Evolutionary conservation across 257 asterid genomes (phyloP).

Genomic region (Nicotiana attenuata): DNA sequence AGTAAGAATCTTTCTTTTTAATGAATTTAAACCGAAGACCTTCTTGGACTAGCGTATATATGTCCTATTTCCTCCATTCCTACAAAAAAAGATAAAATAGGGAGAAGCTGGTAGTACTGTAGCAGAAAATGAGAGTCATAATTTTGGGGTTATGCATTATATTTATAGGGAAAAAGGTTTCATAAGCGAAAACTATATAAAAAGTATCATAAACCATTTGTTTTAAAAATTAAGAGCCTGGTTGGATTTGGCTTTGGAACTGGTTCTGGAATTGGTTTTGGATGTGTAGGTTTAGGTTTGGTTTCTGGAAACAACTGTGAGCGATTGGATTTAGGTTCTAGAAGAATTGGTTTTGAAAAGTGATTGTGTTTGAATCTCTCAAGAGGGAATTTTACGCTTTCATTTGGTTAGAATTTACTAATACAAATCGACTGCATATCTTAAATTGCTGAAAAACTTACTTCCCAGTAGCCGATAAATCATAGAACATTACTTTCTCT

Average conservation of each 20-base stretch:
- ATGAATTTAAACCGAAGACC: not conserved
- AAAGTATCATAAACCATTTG: not conserved
- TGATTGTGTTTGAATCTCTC: not conserved
- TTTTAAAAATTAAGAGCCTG: not conserved
- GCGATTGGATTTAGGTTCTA: not conserved
- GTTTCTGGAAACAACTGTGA: not conserved
- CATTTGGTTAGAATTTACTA: not conserved
- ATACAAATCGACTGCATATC: not conserved
- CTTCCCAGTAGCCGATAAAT: not conserved
- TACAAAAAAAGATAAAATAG: not conserved
- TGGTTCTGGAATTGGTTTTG: not conserved
- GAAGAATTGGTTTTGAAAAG: not conserved
- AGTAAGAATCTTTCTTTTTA: slow-evolving; percentile 36
- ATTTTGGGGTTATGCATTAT: not conserved
- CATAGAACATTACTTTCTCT: not conserved
- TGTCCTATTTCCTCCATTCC: not conserved
- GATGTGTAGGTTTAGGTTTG: not conserved
- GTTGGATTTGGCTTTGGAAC: not conserved
- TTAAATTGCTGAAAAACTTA: not conserved
- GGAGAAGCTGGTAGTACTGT: not conserved
- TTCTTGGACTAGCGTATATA: not conserved
- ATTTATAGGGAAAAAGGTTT: not conserved
- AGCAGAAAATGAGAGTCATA: not conserved
- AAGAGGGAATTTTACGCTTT: not conserved
- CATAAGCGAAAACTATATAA: slow-evolving; percentile 1